These are phyloP conservation scores for Xylariomycetidae sp. DNA, from an alignment of 2,329 filamentous ascomycete species.

Conservation along the genomic window DNA sequence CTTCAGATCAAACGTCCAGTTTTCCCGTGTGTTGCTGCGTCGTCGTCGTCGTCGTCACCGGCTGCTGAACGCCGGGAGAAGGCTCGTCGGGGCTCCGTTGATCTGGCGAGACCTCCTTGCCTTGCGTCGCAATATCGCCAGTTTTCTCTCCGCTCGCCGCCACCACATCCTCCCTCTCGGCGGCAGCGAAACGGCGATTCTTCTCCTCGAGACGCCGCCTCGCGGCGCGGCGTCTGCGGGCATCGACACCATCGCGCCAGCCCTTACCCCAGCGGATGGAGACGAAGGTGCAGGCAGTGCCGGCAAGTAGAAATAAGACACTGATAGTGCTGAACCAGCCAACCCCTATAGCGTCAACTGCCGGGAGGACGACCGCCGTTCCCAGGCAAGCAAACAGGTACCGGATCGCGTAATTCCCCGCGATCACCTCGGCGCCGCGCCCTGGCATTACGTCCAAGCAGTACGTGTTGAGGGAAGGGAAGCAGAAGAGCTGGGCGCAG, in stretches of 20 bases:
- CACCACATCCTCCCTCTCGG: conserved; percentile 3
- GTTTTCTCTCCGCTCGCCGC: background rate
- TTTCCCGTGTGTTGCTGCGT: no score
- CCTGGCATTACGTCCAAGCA: conserved; percentile 76
- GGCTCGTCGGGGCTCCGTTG: conserved; percentile 1
- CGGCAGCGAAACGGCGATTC: conserved; percentile 3
- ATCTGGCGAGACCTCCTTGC: no score
- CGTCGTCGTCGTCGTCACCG: conserved; percentile 6
- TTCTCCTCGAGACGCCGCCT: conserved; percentile 12
- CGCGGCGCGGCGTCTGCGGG: conserved; percentile 16
- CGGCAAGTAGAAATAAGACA: conserved; percentile 29
- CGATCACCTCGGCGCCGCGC: conserved; percentile 65
- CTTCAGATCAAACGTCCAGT: no score
- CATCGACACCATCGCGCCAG: conserved; percentile 34
- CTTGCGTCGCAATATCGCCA: background rate
- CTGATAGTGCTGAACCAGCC: conserved; percentile 71
- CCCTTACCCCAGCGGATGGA: conserved; percentile 33
- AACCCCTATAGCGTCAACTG: conserved; percentile 67
- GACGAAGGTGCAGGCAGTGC: conserved; percentile 30
- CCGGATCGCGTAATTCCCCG: conserved; percentile 72
- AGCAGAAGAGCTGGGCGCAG: conserved; percentile 68
- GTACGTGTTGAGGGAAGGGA: conserved; percentile 72
- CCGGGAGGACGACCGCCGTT: conserved; percentile 67
- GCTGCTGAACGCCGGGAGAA: background rate
- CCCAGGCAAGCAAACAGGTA: conserved; percentile 69